These are phyloP conservation scores for Cajanus cajan DNA, from an alignment of 306 rosid genomes.

Conservation along the genomic window DNA sequence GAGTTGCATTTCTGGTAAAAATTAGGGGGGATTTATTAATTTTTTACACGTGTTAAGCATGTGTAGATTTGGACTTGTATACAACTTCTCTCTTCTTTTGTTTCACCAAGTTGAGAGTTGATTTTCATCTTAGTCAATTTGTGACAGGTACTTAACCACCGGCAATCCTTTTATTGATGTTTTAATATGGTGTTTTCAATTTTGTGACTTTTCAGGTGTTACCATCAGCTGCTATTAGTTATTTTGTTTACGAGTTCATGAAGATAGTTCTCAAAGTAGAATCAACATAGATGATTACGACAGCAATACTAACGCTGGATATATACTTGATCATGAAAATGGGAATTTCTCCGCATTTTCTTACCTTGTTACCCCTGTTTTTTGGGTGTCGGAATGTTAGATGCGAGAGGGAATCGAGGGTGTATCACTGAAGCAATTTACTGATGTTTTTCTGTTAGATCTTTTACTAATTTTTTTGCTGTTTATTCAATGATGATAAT, in stretches of 20 bases:
- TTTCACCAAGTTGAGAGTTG: neutral
- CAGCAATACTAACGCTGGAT: conserved; percentile 27
- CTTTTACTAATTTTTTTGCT: neutral
- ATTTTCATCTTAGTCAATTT: conserved; percentile 22
- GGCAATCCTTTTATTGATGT: conserved; percentile 9
- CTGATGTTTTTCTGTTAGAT: neutral
- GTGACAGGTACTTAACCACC: neutral
- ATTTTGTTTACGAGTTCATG: conserved; percentile 90
- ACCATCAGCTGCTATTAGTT: conserved; percentile 94
- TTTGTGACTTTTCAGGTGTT: conserved; percentile 66
- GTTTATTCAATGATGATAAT: neutral
- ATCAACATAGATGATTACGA: conserved; percentile 36
- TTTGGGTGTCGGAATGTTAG: neutral
- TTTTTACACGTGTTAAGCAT: neutral
- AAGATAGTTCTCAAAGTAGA: conserved; percentile 91
- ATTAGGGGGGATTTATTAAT: neutral
- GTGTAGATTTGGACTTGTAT: conserved; percentile 1
- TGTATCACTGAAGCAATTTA: neutral
- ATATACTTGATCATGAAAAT: conserved; percentile 7
- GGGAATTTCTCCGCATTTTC: neutral
- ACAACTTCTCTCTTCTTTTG: neutral
- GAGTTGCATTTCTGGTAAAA: neutral
- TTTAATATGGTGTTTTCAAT: conserved; percentile 17
- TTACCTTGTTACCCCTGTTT: neutral
- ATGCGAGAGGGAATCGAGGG: conserved; percentile 4